Evolutionary conservation across 257 asterid species (phyloP), one percentile per base, ranked within the genome.

Genomic region (Rauvolfia tetraphylla): DNA sequence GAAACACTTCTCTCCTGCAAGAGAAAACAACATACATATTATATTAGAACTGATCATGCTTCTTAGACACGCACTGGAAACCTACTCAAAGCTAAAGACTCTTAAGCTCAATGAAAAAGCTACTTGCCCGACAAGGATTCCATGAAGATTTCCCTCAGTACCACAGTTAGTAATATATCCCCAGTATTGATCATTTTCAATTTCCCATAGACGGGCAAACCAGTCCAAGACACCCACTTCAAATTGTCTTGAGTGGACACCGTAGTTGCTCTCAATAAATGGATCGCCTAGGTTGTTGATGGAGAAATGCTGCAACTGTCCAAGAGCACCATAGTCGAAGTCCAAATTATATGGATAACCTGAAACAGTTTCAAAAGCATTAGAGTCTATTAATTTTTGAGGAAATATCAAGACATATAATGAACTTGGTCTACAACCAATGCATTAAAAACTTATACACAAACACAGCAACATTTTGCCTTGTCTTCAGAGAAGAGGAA

Each of bases 131-230:
- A 90, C 87, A 81, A 94, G 93, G 81, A 94, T 87, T 56, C 98
- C 98, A 20, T 94, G 98, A 88, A 94, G 97, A 86, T 94, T 92
- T 46, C 98, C 98, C 88, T 92, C 98, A 53, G 98, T 94, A 54
- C 97, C 98, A 83, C 98, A 92, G 87, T 94, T 94, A 56, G 98
- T 94, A 77, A 94, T 90, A 83, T 94, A 90, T 72, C 98, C 97
- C 97, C 97, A 94, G 79, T 94, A 94, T 66, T 94, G 96, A 81
- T 81, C 75, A 87, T 85, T 94, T 88, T 94, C 97, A 65, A 92
- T 86, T 36, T 94, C 97, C 98, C 97, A 94, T 23, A 94, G 77
- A 62, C 93, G 89, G 5, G 97, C 97, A 78, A 94, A 94, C 98
- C 98, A 94, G 83, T 94, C 98, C 78, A 94, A 76, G 59, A 92